phyloP scores from a whole-genome alignment of 129 eudicot genomes.

The Arctium minus region DNA sequence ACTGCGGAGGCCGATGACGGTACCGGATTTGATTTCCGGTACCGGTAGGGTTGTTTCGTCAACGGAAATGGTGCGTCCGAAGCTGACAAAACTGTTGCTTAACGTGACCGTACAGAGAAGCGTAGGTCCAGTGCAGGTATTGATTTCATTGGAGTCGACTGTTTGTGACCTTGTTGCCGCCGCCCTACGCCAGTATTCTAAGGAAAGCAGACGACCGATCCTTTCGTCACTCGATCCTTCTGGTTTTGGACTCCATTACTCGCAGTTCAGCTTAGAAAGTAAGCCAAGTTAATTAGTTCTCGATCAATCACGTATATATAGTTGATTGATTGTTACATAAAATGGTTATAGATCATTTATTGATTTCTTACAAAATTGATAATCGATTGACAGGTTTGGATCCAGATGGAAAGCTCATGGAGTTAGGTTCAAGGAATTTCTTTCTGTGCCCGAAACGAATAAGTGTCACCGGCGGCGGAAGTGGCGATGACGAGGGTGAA shows the following conservation, averaged over 20 bases:
- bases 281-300: conserved; percentile 33
- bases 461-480: conserved; percentile 2
- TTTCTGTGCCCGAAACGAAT: conserved; percentile 53
- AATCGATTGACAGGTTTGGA: conserved; percentile 57
- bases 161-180: conserved; percentile 65
- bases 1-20: conserved; percentile 67
- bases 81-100: conserved; percentile 69
- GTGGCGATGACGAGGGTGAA: background rate
- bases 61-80: conserved; percentile 22
- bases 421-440: conserved; percentile 90
- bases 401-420: conserved; percentile 61
- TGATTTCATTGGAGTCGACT: conserved; percentile 60
- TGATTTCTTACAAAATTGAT: conserved; percentile 1
- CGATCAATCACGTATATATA: background rate
- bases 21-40: conserved; percentile 55
- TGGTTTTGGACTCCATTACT: conserved; percentile 80
- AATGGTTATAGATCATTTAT: background rate
- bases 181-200: conserved; percentile 47
- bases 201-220: conserved; percentile 78
- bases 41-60: conserved; percentile 17
- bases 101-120: conserved; percentile 83
- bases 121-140: conserved; percentile 64
- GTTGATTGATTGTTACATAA: background rate
- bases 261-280: conserved; percentile 96
- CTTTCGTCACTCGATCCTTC: conserved; percentile 29